Percentiles rank a stretch among this genome's conserved stretches.
These are phyloP conservation scores for Metarhizium rileyi DNA, from an alignment of 2,329 filamentous ascomycete species.

Conservation along the genomic window DNA sequence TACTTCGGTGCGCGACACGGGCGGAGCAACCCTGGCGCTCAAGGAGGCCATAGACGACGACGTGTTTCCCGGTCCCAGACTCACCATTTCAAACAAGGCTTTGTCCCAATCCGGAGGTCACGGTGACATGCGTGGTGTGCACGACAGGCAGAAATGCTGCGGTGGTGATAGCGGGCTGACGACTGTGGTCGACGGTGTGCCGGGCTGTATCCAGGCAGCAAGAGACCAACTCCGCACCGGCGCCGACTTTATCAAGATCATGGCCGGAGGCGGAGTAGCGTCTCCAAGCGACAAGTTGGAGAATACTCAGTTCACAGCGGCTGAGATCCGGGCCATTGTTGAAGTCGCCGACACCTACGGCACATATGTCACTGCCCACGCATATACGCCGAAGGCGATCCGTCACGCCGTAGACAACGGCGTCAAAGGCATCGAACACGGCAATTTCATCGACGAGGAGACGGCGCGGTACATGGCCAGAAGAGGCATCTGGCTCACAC, in stretches of 20 bases:
- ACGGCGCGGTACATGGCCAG: slow-evolving; percentile 41
- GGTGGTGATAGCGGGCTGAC: slow-evolving; percentile 4
- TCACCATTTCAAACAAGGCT: slow-evolving; percentile 45
- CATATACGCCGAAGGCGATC: slow-evolving; percentile 45
- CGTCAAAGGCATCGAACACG: slow-evolving; percentile 41
- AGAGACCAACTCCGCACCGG: slow-evolving; percentile 46
- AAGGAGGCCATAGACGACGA: slow-evolving; percentile 48
- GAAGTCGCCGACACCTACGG: slow-evolving; percentile 37
- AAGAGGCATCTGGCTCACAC: slow-evolving; percentile 39
- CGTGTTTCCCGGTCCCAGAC: slow-evolving; percentile 42
- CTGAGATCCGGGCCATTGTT: slow-evolving; percentile 45
- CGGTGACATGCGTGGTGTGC: slow-evolving; percentile 36
- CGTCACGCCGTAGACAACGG: slow-evolving; percentile 45
- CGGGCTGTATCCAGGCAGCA: slow-evolving; percentile 40
- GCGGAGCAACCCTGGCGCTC: slow-evolving; percentile 43
- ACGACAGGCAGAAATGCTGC: slow-evolving; percentile 21
- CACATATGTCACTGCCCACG: slow-evolving; percentile 48
- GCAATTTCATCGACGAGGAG: slow-evolving; percentile 31
- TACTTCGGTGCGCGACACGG: slow-evolving; percentile 48
- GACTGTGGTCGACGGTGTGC: slow-evolving; percentile 34
- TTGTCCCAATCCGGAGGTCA: slow-evolving; percentile 51
- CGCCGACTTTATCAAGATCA: slow-evolving; percentile 54
- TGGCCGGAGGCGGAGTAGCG: slow-evolving; percentile 47
- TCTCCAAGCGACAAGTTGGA: slow-evolving; percentile 44
- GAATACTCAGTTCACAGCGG: slow-evolving; percentile 44